Percentiles rank a stretch among this genome's conserved stretches.
These are phyloP conservation scores for Thalassiosira livingstoniorum DNA, from an alignment of 352 stramenopile genomes.

Conservation along the genomic window DNA sequence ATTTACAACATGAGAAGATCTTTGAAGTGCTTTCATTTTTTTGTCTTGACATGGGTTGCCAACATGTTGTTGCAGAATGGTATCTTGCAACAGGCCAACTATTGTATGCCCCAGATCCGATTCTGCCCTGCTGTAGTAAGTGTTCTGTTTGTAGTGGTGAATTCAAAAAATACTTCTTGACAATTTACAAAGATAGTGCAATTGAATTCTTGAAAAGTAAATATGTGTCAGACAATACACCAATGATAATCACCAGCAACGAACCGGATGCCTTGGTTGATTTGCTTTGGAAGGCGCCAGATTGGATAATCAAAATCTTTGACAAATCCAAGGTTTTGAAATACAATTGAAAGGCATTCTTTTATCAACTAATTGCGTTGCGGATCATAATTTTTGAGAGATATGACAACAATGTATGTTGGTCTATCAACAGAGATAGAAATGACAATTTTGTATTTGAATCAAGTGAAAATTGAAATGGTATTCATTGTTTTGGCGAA, in stretches of 20 bases:
- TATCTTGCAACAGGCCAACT: slow-evolving; percentile 7
- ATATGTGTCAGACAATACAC: not conserved
- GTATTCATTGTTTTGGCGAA: not conserved
- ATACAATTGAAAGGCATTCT: too few relatives aligned
- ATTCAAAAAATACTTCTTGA: not conserved
- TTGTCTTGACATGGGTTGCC: slow-evolving; percentile 19
- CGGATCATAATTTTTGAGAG: not conserved
- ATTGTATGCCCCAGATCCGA: not conserved
- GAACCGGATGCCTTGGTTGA: not conserved
- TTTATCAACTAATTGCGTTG: not conserved
- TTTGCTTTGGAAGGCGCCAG: not conserved
- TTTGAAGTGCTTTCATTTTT: slow-evolving; percentile 10
- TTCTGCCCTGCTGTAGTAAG: not conserved
- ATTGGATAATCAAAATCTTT: not conserved
- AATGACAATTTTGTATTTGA: not conserved
- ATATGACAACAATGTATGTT: not conserved
- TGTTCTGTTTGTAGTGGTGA: slow-evolving; percentile 13
- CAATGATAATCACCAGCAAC: not conserved
- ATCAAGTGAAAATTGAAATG: not conserved
- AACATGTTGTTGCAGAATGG: slow-evolving; percentile 1
- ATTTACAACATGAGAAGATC: too few relatives aligned
- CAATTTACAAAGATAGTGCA: not conserved
- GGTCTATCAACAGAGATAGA: not conserved
- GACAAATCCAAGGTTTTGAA: not conserved
- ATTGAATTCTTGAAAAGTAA: slow-evolving; percentile 1